Evolutionary conservation across 1,284 basidiomycete genomes (phyloP).

Genomic region (Leccinum fuscescens): DNA sequence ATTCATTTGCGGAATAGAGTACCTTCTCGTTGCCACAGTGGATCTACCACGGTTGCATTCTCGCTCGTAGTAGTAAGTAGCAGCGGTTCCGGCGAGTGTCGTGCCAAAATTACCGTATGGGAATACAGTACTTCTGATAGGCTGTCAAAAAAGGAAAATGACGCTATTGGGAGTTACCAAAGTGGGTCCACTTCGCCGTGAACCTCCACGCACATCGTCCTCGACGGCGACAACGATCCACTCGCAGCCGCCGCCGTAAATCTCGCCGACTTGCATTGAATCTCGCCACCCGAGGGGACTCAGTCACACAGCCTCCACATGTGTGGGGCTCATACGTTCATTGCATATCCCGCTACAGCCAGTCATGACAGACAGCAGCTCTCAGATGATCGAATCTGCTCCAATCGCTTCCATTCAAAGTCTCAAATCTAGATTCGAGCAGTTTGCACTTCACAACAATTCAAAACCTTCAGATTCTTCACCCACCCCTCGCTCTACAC

Average conservation of each 20-base stretch:
- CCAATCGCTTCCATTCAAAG: constrained; percentile 62
- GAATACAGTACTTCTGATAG: background rate
- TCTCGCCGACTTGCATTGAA: background rate
- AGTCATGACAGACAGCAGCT: constrained; percentile 20
- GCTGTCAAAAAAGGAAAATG: constrained; percentile 13
- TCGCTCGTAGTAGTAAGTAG: too few relatives aligned
- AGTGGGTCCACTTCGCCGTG: constrained; percentile 1
- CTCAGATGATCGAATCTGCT: constrained; percentile 41
- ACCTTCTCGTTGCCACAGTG: too few relatives aligned
- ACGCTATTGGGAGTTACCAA: constrained; percentile 16
- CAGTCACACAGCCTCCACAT: constrained; percentile 9
- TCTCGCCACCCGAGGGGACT: background rate
- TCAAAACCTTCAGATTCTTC: constrained; percentile 4
- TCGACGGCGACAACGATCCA: constrained; percentile 1
- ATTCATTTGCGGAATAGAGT: too few relatives aligned
- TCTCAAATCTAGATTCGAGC: constrained; percentile 66
- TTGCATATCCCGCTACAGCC: background rate
- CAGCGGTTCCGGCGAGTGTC: too few relatives aligned
- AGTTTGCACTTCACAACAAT: constrained; percentile 25
- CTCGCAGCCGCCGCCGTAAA: background rate
- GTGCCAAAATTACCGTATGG: too few relatives aligned
- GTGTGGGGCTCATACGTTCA: constrained; percentile 5
- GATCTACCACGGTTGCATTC: too few relatives aligned
- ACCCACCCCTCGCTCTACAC: too few relatives aligned
- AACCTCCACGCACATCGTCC: background rate